Evolutionary conservation across 495 filamentous ascomycete genomes (phyloP).

Genomic region (Aspergillus leporis): DNA sequence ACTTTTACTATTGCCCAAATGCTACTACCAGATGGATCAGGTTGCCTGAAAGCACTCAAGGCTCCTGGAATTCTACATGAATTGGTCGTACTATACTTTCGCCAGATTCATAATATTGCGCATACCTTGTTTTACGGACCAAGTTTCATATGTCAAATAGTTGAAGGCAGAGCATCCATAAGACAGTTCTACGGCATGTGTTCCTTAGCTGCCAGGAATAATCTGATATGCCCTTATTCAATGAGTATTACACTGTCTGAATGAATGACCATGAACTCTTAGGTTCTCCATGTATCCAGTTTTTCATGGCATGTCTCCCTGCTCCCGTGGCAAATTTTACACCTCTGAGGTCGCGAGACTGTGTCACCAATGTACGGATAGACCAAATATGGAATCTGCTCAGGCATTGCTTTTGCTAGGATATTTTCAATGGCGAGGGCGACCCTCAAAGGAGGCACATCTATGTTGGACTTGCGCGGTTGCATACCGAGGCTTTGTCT

Average conservation of each 20-base stretch:
- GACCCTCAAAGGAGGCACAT: slow-evolving; percentile 22
- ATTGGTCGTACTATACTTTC: slow-evolving; percentile 27
- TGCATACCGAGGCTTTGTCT: slow-evolving; percentile 23
- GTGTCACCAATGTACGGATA: slow-evolving; percentile 10
- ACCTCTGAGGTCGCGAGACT: slow-evolving; percentile 15
- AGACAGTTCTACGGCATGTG: slow-evolving; percentile 26
- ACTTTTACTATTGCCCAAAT: neutral
- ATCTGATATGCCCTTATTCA: neutral
- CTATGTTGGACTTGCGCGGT: slow-evolving; percentile 24
- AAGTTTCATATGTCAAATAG: slow-evolving; percentile 21
- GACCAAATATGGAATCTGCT: slow-evolving; percentile 24
- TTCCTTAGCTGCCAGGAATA: slow-evolving; percentile 26
- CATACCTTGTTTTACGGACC: slow-evolving; percentile 27
- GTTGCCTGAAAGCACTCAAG: neutral
- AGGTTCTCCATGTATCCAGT: slow-evolving; percentile 22
- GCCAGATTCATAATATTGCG: slow-evolving; percentile 28
- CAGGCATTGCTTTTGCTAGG: slow-evolving; percentile 23
- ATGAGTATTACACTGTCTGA: neutral
- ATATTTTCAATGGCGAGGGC: slow-evolving; percentile 25
- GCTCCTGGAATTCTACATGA: slow-evolving; percentile 12
- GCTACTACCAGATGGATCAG: neutral
- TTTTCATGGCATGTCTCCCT: slow-evolving; percentile 15
- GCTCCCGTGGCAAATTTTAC: slow-evolving; percentile 19
- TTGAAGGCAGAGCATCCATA: slow-evolving; percentile 19
- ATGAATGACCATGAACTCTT: neutral